Evolutionary conservation across 768 basidiomycete species (phyloP).

Genomic region (Lyophyllum semitale): DNA sequence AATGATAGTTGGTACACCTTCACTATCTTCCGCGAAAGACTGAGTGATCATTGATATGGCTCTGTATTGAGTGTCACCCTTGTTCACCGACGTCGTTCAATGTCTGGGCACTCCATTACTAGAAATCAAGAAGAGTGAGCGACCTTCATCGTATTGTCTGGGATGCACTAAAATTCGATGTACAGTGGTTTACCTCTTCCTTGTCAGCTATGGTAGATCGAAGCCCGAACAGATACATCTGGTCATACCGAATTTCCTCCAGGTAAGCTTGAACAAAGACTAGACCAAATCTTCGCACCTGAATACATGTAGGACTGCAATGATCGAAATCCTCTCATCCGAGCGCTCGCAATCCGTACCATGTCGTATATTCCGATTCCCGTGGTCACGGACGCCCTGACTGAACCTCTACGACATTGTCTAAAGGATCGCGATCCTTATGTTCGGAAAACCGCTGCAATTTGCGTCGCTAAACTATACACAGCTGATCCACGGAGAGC

Average conservation of each 20-base stretch:
- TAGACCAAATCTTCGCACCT: constrained; percentile 2
- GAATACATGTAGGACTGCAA: constrained; percentile 75
- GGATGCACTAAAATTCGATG: neutral
- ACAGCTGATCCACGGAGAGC: constrained; percentile 83
- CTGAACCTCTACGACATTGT: constrained; percentile 90
- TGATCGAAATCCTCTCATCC: constrained; percentile 94
- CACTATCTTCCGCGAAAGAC: constrained; percentile 19
- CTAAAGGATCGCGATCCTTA: constrained; percentile 95
- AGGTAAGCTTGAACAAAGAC: constrained; percentile 47
- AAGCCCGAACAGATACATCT: constrained; percentile 93
- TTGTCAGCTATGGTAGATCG: constrained; percentile 93
- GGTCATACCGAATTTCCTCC: constrained; percentile 88
- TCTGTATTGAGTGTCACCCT: constrained; percentile 72
- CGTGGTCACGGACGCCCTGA: constrained; percentile 78
- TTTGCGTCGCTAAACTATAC: constrained; percentile 96
- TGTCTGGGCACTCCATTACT: constrained; percentile 93
- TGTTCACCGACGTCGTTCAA: constrained; percentile 95
- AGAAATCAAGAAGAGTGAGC: constrained; percentile 98
- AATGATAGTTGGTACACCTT: constrained; percentile 83
- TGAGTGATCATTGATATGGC: constrained; percentile 19
- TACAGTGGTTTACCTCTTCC: constrained; percentile 95
- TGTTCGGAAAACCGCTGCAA: constrained; percentile 97
- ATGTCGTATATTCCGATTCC: constrained; percentile 99
- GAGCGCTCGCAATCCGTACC: constrained; percentile 95
- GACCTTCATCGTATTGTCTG: neutral